Conservation (phyloP, 768 basidiomycete species). For the Rhodotorula taiwanensis region DNA sequence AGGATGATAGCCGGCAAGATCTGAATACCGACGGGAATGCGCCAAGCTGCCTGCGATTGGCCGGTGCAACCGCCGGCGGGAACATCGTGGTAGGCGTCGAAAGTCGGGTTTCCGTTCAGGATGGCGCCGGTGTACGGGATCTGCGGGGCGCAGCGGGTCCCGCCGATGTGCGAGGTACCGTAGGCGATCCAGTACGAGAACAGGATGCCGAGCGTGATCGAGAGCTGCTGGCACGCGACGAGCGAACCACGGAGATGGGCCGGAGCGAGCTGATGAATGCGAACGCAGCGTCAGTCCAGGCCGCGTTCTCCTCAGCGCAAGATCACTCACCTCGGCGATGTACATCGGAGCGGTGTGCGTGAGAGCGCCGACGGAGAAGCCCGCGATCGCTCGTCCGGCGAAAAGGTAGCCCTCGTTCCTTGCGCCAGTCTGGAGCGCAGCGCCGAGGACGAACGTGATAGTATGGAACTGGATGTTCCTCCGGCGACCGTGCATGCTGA, state of each 20-base stretch:
- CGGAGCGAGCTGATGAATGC: slow-evolving; percentile 6
- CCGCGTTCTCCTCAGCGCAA: too few relatives aligned
- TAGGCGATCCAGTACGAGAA: background rate
- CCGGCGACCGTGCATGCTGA: slow-evolving; percentile 28
- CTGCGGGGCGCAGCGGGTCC: slow-evolving; percentile 18
- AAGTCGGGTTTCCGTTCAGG: slow-evolving; percentile 8
- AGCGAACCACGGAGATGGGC: slow-evolving; percentile 9
- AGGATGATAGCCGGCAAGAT: slow-evolving; percentile 43
- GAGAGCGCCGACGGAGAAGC: slow-evolving; percentile 42
- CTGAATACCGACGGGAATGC: slow-evolving; percentile 46
- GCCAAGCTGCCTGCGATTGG: slow-evolving; percentile 14
- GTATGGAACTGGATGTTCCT: background rate
- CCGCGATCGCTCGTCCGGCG: slow-evolving; percentile 14
- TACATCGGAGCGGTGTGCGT: slow-evolving; percentile 42
- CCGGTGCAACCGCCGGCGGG: slow-evolving; percentile 19
- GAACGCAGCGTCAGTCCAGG: too few relatives aligned
- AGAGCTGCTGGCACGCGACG: slow-evolving; percentile 17
- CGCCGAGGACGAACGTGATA: background rate
- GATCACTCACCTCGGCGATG: slow-evolving; percentile 17
- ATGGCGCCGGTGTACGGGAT: slow-evolving; percentile 19
- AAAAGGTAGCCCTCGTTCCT: background rate
- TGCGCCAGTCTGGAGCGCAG: background rate
- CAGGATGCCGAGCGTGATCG: slow-evolving; percentile 18
- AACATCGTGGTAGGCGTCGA: slow-evolving; percentile 15
- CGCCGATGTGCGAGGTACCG: slow-evolving; percentile 21